Percentiles rank a stretch among this genome's conserved stretches.
These are phyloP conservation scores for Penicillium sp. DNA, from an alignment of 2,329 filamentous ascomycete genomes.

Conservation along the genomic window DNA sequence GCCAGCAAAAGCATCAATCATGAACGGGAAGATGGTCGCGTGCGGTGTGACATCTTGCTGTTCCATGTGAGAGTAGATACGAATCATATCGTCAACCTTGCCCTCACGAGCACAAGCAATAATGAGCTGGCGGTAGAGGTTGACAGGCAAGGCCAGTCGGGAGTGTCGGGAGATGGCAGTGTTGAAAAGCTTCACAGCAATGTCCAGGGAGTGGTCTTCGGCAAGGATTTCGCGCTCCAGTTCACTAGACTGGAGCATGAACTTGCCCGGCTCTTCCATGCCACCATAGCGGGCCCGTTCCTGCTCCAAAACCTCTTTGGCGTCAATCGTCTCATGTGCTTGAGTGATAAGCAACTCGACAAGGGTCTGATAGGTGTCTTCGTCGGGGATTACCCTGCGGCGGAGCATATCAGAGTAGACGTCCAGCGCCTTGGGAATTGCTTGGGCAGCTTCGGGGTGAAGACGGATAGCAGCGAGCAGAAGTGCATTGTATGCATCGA, in stretches of 20 bases:
- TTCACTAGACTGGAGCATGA: constrained; percentile 87
- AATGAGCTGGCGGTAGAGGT: constrained; percentile 84
- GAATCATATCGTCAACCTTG: constrained; percentile 84
- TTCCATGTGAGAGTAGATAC: constrained; percentile 92
- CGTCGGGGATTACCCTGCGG: constrained; percentile 78
- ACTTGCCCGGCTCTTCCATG: constrained; percentile 80
- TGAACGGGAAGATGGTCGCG: constrained; percentile 82
- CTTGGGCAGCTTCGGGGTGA: constrained; percentile 76
- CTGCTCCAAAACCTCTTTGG: constrained; percentile 75
- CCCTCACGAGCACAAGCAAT: constrained; percentile 83
- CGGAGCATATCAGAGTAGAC: constrained; percentile 96
- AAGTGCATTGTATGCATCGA: constrained; percentile 89
- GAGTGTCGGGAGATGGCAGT: constrained; percentile 68
- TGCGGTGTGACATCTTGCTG: constrained; percentile 72
- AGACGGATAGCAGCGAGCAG: constrained; percentile 83
- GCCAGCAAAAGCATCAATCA: constrained; percentile 92
- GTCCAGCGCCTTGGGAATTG: constrained; percentile 88
- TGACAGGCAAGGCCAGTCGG: constrained; percentile 70
- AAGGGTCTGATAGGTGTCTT: constrained; percentile 84
- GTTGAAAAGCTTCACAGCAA: constrained; percentile 85
- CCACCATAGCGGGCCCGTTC: constrained; percentile 84
- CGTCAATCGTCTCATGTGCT: constrained; percentile 74
- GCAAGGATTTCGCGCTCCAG: constrained; percentile 82
- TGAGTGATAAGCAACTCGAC: constrained; percentile 80
- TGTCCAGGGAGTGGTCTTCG: constrained; percentile 83